Conservation (phyloP, 1,284 basidiomycete genomes). For the Sporisorium scitamineum region DNA sequence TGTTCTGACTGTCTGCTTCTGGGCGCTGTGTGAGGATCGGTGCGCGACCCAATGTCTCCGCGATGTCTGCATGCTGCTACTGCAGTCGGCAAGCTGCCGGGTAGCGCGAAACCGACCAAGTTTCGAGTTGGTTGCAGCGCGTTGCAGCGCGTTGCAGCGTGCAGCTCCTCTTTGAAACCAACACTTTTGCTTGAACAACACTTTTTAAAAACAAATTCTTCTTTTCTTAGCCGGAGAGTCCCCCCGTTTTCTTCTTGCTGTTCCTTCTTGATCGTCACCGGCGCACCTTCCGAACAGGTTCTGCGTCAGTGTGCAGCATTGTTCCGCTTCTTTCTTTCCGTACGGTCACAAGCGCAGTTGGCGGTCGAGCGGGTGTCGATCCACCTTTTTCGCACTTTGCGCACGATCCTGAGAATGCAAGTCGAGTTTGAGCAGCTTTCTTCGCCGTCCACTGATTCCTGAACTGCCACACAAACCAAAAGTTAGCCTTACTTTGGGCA, state of each 20-base stretch:
- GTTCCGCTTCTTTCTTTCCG: neutral
- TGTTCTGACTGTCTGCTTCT: too few relatives aligned
- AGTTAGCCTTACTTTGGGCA: too few relatives aligned
- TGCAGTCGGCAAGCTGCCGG: neutral
- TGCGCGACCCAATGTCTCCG: too few relatives aligned
- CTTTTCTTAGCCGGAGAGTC: neutral
- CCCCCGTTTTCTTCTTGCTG: neutral
- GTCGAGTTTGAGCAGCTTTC: neutral
- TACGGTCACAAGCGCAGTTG: neutral
- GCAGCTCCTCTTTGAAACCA: neutral
- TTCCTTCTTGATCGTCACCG: conserved; percentile 2
- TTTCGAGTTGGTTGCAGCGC: neutral
- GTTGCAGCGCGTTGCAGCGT: too few relatives aligned
- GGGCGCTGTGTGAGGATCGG: too few relatives aligned
- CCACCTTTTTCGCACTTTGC: neutral
- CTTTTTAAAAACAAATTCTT: neutral
- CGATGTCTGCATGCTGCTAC: neutral
- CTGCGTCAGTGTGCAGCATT: conserved; percentile 18
- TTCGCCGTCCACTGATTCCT: neutral
- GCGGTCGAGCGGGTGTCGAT: neutral
- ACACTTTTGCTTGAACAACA: neutral
- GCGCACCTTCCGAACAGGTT: conserved; percentile 2
- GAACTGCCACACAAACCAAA: neutral
- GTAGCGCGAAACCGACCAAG: neutral
- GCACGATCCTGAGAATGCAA: neutral